These are phyloP conservation scores for Fusarium sp. DNA, from an alignment of 2,329 filamentous ascomycete genomes.

Conservation along the genomic window DNA sequence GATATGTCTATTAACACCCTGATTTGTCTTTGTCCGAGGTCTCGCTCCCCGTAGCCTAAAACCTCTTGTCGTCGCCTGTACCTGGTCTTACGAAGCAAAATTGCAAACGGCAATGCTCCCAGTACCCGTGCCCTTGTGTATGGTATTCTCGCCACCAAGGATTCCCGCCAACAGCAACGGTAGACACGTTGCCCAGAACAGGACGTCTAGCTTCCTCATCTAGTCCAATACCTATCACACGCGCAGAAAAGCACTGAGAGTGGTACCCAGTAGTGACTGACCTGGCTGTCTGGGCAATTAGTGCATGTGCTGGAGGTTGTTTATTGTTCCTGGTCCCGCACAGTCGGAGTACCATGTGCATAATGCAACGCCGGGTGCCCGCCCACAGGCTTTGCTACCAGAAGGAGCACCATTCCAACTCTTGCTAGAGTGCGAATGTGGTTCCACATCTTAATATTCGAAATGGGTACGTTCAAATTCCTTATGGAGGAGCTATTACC, in stretches of 20 bases:
- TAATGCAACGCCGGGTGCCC: constrained; percentile 18
- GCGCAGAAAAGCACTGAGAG: constrained; percentile 20
- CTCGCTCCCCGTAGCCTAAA: constrained; percentile 13
- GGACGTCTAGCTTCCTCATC: constrained; percentile 2
- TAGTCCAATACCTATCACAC: background rate
- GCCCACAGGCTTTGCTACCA: constrained; percentile 12
- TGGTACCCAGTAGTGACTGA: background rate
- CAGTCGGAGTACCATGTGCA: constrained; percentile 6
- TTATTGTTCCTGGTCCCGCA: background rate
- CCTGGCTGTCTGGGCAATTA: constrained; percentile 1
- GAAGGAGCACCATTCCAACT: constrained; percentile 29
- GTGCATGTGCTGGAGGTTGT: background rate
- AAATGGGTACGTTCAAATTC: constrained; percentile 24
- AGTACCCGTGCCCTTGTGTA: constrained; percentile 10
- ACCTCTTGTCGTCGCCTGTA: constrained; percentile 3
- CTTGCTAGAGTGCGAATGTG: constrained; percentile 3
- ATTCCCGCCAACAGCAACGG: constrained; percentile 24
- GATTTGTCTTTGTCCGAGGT: constrained; percentile 3
- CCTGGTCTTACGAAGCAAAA: constrained; percentile 7
- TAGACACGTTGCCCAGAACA: constrained; percentile 26
- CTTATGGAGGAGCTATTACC: constrained; percentile 12
- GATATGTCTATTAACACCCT: constrained; percentile 1
- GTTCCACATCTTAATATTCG: constrained; percentile 28
- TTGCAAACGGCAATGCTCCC: constrained; percentile 6
- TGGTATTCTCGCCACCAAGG: constrained; percentile 29